These are phyloP conservation scores for Rhodotorula taiwanensis DNA, from an alignment of 768 basidiomycete genomes.

Conservation along the genomic window DNA sequence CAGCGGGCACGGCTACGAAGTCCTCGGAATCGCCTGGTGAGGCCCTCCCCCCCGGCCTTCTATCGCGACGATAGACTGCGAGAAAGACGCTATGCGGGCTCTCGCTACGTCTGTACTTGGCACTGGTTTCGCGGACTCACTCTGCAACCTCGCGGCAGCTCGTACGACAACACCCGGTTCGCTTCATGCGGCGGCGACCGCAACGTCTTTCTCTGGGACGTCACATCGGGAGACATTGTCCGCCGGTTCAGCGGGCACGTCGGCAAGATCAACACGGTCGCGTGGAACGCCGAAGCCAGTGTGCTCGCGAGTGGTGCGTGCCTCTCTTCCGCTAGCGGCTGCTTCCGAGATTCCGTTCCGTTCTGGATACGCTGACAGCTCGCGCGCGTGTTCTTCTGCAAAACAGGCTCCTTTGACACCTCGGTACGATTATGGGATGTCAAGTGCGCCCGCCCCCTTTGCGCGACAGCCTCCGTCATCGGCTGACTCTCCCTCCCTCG, in stretches of 20 bases:
- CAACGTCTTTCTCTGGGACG: constrained; percentile 92
- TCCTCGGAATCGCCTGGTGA: constrained; percentile 80
- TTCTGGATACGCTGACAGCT: neutral
- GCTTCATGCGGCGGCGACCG: constrained; percentile 91
- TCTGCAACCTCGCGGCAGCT: constrained; percentile 52
- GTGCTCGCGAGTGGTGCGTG: constrained; percentile 76
- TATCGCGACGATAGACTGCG: too few species aligned
- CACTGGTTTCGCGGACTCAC: neutral
- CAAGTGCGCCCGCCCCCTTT: constrained; percentile 51
- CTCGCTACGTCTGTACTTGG: neutral
- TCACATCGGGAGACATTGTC: constrained; percentile 73
- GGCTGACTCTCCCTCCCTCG: neutral
- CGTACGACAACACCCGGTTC: constrained; percentile 77
- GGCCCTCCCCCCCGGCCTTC: constrained; percentile 3
- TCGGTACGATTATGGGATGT: constrained; percentile 89
- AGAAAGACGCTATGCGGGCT: too few species aligned
- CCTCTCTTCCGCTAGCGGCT: too few species aligned
- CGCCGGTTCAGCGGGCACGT: constrained; percentile 80
- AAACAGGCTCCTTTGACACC: constrained; percentile 78
- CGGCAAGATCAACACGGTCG: constrained; percentile 81
- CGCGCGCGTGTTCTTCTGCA: neutral
- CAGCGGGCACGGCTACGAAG: constrained; percentile 88
- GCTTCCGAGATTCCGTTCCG: too few species aligned
- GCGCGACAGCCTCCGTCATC: neutral
- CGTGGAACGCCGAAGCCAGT: constrained; percentile 79